A percentile compares a stretch with the other conserved stretches of the same genome.
Evolutionary conservation across 73 alveolate genomes (phyloP).

Genomic region (Tetrahymena malaccensis): DNA sequence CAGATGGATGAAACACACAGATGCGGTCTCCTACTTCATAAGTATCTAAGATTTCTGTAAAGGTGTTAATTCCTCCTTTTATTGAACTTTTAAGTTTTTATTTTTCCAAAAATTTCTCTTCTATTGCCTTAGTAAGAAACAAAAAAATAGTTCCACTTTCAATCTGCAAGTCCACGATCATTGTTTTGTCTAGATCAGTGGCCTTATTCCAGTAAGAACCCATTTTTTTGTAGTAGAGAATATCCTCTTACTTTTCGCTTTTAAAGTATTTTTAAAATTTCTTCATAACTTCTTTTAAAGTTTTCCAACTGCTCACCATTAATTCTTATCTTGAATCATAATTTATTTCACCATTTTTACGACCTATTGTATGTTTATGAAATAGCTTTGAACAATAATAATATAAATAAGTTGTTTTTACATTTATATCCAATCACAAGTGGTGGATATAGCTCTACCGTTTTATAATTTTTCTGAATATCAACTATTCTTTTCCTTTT

Average conservation of each 20-base stretch:
- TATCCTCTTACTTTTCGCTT: background rate
- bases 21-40: background rate
- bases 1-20: background rate
- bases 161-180: conserved; percentile 2
- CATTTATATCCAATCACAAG: conserved; percentile 13
- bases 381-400: too few species aligned
- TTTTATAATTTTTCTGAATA: conserved; percentile 17
- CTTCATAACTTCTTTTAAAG: background rate
- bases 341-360: conserved; percentile 18
- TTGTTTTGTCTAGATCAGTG: conserved; percentile 11
- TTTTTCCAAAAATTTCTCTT: background rate
- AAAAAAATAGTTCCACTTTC: conserved; percentile 17
- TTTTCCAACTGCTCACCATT: conserved; percentile 15
- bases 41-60: background rate
- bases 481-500: conserved; percentile 58
- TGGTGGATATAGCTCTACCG: conserved; percentile 71
- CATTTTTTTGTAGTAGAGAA: conserved; percentile 9
- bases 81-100: background rate
- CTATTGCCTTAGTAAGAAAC: background rate
- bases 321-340: background rate
- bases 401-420: background rate
- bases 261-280: conserved; percentile 15
- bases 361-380: too few species aligned
- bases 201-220: conserved; percentile 5
- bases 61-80: conserved; percentile 4